A percentile compares a stretch with the other conserved stretches of the same genome.
phyloP scores from a whole-genome alignment of 257 asterid species.

The Petunia axillaris region DNA sequence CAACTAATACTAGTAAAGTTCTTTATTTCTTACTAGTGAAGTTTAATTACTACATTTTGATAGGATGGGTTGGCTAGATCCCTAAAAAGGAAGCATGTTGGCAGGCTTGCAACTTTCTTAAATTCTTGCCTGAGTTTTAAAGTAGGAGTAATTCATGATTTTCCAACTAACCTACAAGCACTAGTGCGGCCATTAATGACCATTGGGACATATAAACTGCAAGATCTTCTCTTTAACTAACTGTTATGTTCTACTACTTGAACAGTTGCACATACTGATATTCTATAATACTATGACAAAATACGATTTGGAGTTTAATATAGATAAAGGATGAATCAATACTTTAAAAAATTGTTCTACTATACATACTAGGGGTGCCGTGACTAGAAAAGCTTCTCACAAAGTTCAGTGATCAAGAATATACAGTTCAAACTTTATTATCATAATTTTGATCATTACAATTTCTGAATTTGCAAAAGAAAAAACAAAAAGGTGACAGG shows the following conservation, averaged over 20 bases:
- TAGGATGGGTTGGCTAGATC: background rate
- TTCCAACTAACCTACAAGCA: background rate
- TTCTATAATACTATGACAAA: background rate
- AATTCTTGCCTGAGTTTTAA: background rate
- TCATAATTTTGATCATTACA: background rate
- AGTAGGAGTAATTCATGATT: conserved; percentile 2
- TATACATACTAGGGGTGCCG: too few relatives aligned
- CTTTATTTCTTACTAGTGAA: background rate
- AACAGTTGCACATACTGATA: background rate
- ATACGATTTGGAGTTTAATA: background rate
- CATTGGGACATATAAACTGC: conserved; percentile 7
- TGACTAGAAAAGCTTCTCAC: too few relatives aligned
- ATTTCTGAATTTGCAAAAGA: too few relatives aligned
- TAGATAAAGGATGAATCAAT: background rate
- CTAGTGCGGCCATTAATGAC: conserved; percentile 4
- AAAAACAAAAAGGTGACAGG: too few relatives aligned
- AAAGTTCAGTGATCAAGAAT: too few relatives aligned
- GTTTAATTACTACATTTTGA: background rate
- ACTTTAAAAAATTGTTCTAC: too few relatives aligned
- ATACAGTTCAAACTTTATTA: too few relatives aligned
- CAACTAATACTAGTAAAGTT: background rate
- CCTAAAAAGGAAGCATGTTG: background rate
- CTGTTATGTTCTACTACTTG: background rate
- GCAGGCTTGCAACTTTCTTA: background rate
- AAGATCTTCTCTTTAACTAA: background rate